Base-by-base conservation (phyloP, 1,284 basidiomycete species). In the Cutaneotrichosporon spelunceum region DNA sequence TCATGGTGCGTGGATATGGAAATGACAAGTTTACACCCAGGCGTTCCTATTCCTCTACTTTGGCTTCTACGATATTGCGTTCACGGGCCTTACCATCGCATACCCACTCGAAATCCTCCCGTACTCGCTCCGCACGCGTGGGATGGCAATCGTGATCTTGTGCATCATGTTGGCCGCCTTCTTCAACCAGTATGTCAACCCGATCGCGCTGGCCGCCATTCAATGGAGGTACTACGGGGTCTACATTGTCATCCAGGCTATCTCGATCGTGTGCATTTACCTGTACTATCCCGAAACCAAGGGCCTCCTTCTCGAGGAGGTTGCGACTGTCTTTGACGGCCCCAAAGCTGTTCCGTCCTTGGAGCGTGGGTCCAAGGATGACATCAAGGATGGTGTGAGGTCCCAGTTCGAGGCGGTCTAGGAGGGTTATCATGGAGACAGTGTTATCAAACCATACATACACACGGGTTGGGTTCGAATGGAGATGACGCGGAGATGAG, bases 161-260 rank as follows among this genome's bases (percentile, higher is more conserved):
- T 48, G 48, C 36, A n/a, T 54, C 49, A 49, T 29, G 13, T 11
- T 7, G 14, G 30, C 57, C 11, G 24, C 30, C 13, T 14, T 59
- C 47, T 60, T 69, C 57, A 69, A 67, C 63, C 56, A 57, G 13
- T 64, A 53, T 39, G 64, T 67, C 47, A 69, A 69, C 60, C 68
- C 68, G 19, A 62, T 68, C 61, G 54, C 68, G 56, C 56, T 69
- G 57, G 60, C 64, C 60, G 59, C 57, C 60, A 24, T 66, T 61
- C 65, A 62, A 7, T 75, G 69, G 68, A 68, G 68, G 60, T 73
- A 70, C 61, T 73, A 73, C 65, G 63, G 70, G 50, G 69, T 73
- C 50, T 76, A 72, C 64, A 64, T 66, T 24, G 67, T 27, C 39
- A 45, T 70, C 48, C 55, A 66, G n/a, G 26, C 63, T 6, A 24